These are phyloP conservation scores for Scalesia atractyloides DNA, from an alignment of 129 eudicot genomes.

Conservation along the genomic window DNA sequence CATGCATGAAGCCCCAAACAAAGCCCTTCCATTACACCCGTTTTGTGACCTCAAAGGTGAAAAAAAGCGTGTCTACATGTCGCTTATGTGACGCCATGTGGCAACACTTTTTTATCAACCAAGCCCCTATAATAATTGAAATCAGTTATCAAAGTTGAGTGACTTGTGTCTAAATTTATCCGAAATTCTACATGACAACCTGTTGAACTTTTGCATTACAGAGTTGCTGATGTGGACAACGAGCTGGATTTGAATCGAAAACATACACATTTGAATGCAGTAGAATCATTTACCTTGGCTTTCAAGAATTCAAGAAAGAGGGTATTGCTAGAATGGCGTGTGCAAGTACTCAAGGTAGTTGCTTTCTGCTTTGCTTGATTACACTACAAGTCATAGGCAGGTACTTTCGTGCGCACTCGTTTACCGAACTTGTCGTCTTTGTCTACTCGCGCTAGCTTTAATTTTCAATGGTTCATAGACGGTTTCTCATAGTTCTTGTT, in stretches of 20 bases:
- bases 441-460: background rate
- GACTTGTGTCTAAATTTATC: background rate
- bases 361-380: slow-evolving; percentile 40
- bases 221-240: background rate
- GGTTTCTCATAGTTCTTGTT: background rate
- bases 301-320: slow-evolving; percentile 2
- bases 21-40: too few relatives aligned
- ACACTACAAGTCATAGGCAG: slow-evolving; percentile 35
- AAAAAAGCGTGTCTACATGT: too few relatives aligned
- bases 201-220: background rate
- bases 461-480: background rate
- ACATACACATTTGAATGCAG: background rate
- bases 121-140: background rate
- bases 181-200: slow-evolving; percentile 6
- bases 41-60: too few relatives aligned
- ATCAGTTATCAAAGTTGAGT: background rate
- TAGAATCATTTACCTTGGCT: slow-evolving; percentile 1
- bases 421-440: background rate
- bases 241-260: slow-evolving; percentile 4
- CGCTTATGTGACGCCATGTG: too few relatives aligned
- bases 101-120: too few relatives aligned
- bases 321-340: slow-evolving; percentile 27
- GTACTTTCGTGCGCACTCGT: slow-evolving; percentile 36
- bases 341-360: slow-evolving; percentile 21
- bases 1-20: too few relatives aligned